A percentile compares a stretch with the other conserved stretches of the same genome.
Evolutionary conservation across 768 basidiomycete genomes (phyloP).

Genomic region (Xerocomus potaroensis): DNA sequence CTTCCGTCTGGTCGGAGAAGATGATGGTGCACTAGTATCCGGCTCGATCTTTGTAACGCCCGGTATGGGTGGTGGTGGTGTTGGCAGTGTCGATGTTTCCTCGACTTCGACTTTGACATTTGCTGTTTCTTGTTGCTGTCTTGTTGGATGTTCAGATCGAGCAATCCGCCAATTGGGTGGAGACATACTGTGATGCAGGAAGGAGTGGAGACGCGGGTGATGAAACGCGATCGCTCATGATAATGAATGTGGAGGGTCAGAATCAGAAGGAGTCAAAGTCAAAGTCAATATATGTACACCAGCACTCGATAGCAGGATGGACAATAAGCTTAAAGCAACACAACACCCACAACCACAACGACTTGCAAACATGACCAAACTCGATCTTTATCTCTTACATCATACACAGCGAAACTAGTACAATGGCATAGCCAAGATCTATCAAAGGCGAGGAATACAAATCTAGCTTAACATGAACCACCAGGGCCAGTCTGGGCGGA

Average conservation of each 20-base stretch:
- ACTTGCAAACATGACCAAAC: slow-evolving; percentile 26
- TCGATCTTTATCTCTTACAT: background rate
- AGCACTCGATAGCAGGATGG: no score
- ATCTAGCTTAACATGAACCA: slow-evolving; percentile 13
- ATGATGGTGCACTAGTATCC: background rate
- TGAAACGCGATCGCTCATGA: slow-evolving; percentile 24
- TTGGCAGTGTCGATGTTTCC: background rate
- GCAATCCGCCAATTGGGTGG: background rate
- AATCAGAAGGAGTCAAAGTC: no score
- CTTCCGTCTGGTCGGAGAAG: slow-evolving; percentile 19
- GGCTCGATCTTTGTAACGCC: background rate
- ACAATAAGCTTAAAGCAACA: no score
- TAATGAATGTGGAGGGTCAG: slow-evolving; percentile 28
- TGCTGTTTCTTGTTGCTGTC: slow-evolving; percentile 5
- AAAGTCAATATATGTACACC: no score
- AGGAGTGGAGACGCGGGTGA: background rate
- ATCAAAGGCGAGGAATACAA: background rate
- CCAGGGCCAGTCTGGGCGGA: slow-evolving; percentile 9
- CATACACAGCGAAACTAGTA: background rate
- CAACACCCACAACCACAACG: background rate
- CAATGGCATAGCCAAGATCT: background rate
- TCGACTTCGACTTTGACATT: slow-evolving; percentile 14
- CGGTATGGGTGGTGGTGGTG: slow-evolving; percentile 2
- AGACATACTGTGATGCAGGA: slow-evolving; percentile 15
- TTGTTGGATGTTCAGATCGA: slow-evolving; percentile 11